Conservation (phyloP, 2,329 filamentous ascomycete species). For the Nigrospora osmanthi region DNA sequence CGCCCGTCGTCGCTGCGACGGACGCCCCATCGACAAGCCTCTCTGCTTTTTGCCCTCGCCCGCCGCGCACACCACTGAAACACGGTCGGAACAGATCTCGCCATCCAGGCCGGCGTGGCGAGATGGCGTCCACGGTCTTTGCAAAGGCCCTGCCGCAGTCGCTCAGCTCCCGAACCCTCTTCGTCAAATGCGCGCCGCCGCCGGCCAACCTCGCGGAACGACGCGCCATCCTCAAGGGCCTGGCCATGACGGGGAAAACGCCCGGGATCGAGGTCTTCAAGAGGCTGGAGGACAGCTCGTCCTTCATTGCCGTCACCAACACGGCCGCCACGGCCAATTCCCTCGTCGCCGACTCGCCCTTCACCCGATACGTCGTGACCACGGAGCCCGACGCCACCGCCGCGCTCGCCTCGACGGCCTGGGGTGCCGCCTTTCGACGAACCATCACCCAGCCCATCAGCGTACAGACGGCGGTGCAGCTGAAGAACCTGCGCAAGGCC, state of each 20-base stretch:
- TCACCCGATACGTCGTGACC: constrained; percentile 33
- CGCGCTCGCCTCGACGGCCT: constrained; percentile 11
- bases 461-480: constrained; percentile 1
- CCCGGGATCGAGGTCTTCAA: constrained; percentile 43
- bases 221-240: constrained; percentile 42
- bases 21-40: no score
- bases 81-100: no score
- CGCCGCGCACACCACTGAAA: no score
- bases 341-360: constrained; percentile 37
- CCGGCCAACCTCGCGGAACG: constrained; percentile 46
- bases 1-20: no score
- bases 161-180: constrained; percentile 26
- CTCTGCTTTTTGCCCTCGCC: no score
- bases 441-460: constrained; percentile 16
- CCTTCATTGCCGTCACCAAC: constrained; percentile 42
- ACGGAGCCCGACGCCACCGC: constrained; percentile 6
- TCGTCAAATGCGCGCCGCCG: constrained; percentile 41
- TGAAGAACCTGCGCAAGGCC: neutral
- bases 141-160: constrained; percentile 18
- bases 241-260: constrained; percentile 35
- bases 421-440: constrained; percentile 13
- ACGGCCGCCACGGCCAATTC: constrained; percentile 26
- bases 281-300: constrained; percentile 36
- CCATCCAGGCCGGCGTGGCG: neutral
- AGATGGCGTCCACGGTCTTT: constrained; percentile 13